phyloP scores from a whole-genome alignment of 2,329 filamentous ascomycete genomes.

The Aspergillus sp. region DNA sequence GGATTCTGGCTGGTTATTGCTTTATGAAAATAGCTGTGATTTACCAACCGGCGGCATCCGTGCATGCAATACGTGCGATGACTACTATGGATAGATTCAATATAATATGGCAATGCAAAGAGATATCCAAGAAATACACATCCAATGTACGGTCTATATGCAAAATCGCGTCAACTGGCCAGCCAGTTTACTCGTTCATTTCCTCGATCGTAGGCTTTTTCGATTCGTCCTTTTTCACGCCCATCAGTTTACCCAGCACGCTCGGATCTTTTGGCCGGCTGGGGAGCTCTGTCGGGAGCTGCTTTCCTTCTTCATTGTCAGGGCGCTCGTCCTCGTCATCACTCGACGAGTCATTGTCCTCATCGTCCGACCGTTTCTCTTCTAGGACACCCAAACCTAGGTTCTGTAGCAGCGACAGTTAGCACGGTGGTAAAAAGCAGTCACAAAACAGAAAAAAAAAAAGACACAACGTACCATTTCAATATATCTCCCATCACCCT shows the following conservation, averaged over 20 bases:
- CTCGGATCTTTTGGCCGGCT: constrained; percentile 17
- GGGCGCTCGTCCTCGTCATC: constrained; percentile 12
- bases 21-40: neutral
- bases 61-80: neutral
- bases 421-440: neutral
- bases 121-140: neutral
- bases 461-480: constrained; percentile 33
- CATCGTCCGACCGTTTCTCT: constrained; percentile 25
- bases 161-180: neutral
- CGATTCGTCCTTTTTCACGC: constrained; percentile 20
- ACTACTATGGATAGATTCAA: neutral
- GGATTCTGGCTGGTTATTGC: neutral
- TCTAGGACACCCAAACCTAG: constrained; percentile 40
- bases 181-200: constrained; percentile 19
- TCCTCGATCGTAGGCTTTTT: constrained; percentile 35
- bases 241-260: constrained; percentile 33
- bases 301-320: constrained; percentile 3
- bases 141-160: neutral
- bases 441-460: neutral
- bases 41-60: neutral
- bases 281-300: constrained; percentile 6
- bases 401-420: constrained; percentile 21
- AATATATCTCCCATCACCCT: constrained; percentile 32
- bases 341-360: constrained; percentile 10
- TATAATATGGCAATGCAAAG: neutral